Evolutionary conservation across 352 stramenopile species (phyloP).

Genomic region (Pythium volutum): DNA sequence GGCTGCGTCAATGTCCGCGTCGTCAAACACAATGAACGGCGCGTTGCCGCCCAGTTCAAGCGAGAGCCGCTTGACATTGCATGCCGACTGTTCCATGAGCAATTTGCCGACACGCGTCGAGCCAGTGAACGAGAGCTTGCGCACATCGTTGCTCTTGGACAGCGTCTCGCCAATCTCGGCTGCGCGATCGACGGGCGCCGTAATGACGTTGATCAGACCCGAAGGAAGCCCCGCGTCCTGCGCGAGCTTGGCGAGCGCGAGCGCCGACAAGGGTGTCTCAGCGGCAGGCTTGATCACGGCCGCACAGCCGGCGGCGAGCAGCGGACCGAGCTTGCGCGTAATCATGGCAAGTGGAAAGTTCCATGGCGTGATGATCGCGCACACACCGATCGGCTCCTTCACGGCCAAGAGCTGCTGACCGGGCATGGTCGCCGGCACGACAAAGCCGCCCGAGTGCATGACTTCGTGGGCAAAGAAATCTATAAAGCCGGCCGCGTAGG

Average conservation of each 20-base stretch:
- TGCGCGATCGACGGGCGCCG: slow-evolving; percentile 60
- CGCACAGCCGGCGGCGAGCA: slow-evolving; percentile 93
- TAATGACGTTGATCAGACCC: slow-evolving; percentile 89
- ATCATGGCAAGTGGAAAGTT: slow-evolving; percentile 99
- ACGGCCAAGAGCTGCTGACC: slow-evolving; percentile 75
- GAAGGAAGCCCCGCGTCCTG: slow-evolving; percentile 78
- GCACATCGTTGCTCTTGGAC: slow-evolving; percentile 61
- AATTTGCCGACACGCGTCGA: slow-evolving; percentile 78
- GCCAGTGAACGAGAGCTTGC: slow-evolving; percentile 91
- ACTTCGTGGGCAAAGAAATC: slow-evolving; percentile 97
- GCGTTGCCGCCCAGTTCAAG: slow-evolving; percentile 93
- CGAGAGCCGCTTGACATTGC: slow-evolving; percentile 77
- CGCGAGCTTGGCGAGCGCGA: slow-evolving; percentile 91
- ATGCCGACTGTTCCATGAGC: slow-evolving; percentile 75
- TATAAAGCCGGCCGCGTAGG: slow-evolving; percentile 93
- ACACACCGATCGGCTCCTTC: slow-evolving; percentile 94
- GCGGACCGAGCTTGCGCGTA: slow-evolving; percentile 94
- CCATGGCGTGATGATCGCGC: slow-evolving; percentile 96
- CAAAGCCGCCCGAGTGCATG: slow-evolving; percentile 83
- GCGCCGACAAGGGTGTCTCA: slow-evolving; percentile 94
- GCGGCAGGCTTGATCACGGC: slow-evolving; percentile 95
- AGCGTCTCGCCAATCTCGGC: slow-evolving; percentile 78
- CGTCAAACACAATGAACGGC: slow-evolving; percentile 92
- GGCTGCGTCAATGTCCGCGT: slow-evolving; percentile 81
- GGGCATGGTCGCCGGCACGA: slow-evolving; percentile 53